Evolutionary conservation across 2,329 filamentous ascomycete species (phyloP), one percentile per base, ranked within the genome.

Genomic region (Neofusicoccum ribis): DNA sequence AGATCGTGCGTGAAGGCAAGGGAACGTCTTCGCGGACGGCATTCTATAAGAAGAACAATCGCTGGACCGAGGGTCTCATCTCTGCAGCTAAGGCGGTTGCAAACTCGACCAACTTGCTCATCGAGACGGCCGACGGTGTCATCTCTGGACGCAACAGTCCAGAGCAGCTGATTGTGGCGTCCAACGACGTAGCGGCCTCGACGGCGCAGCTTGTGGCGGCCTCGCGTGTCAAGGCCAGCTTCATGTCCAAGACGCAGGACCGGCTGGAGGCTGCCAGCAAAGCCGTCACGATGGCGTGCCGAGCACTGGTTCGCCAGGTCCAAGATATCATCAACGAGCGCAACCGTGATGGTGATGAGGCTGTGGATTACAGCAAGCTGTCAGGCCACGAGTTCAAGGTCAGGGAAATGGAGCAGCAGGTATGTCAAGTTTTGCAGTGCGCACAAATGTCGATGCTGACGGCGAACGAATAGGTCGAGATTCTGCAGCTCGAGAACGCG

Each of bases 11-110:
- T 69, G 92, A 96, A 68, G 95, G 95, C 7, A 89, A 91, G 20
- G 95, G 95, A 41, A 91, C 89, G 31, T 92, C 91, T 60, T 96
- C 92, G 50, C 87, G 89, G 65, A 96, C 93, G 1, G 93, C 93
- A 27, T 99, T 99, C 79, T 99, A 99, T 88, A 98, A 98, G 86
- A 98, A 98, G 84, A 97, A 99, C 86, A 99, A 98, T 81, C 88
- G 95, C 61, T 99, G 95, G 95, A 99, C 95, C 0, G 95, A 99
- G 75, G 95, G 95, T 54, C 88, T 99, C 67, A 97, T 99, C 75
- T 97, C 92, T 43, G 95, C 95, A 0, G 94, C 95, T 69, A 99
- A 99, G 81, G 95, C 95, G 0, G 95, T 99, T 17, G 95, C 95
- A 3, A 86, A 86, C 1, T 96, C 93, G 15, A 99, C 95, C 11